phyloP scores from a whole-genome alignment of 108 stramenopile species.

The Nitzschia putrida region DNA sequence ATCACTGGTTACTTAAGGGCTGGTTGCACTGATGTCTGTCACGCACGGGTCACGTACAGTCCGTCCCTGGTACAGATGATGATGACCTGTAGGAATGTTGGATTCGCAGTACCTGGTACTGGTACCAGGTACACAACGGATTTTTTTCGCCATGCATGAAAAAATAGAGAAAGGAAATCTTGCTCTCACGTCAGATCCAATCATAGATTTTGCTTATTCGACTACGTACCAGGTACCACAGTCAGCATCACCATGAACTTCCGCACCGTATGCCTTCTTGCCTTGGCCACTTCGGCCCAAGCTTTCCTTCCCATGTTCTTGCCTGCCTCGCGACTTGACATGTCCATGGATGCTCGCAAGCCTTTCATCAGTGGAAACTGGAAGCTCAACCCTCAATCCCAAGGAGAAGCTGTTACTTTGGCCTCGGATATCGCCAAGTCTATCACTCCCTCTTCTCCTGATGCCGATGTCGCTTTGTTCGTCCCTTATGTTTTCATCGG shows the following conservation, averaged over 20 bases:
- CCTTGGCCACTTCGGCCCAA: conserved; percentile 37
- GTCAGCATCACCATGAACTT: conserved; percentile 49
- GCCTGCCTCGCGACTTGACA: conserved; percentile 3
- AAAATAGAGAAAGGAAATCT: no score
- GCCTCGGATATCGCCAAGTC: conserved; percentile 68
- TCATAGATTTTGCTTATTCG: no score
- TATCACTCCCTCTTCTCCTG: conserved; percentile 58
- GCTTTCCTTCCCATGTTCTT: conserved; percentile 52
- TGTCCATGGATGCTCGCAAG: conserved; percentile 40
- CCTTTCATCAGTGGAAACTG: conserved; percentile 96
- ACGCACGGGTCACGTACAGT: no score
- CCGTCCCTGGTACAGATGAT: no score
- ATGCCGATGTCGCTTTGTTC: conserved; percentile 79
- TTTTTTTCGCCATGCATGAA: no score
- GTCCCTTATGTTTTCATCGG: conserved; percentile 87
- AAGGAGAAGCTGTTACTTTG: conserved; percentile 62
- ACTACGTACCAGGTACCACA: no score
- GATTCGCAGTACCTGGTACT: no score
- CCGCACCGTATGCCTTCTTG: conserved; percentile 41
- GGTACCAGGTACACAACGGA: no score
- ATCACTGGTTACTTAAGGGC: no score
- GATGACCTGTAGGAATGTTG: no score
- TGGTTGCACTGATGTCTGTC: no score
- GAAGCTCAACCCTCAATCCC: conserved; percentile 89
- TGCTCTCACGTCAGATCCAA: no score